Evolutionary conservation across 768 basidiomycete genomes (phyloP).

Genomic region (Phanerochaete sordida): DNA sequence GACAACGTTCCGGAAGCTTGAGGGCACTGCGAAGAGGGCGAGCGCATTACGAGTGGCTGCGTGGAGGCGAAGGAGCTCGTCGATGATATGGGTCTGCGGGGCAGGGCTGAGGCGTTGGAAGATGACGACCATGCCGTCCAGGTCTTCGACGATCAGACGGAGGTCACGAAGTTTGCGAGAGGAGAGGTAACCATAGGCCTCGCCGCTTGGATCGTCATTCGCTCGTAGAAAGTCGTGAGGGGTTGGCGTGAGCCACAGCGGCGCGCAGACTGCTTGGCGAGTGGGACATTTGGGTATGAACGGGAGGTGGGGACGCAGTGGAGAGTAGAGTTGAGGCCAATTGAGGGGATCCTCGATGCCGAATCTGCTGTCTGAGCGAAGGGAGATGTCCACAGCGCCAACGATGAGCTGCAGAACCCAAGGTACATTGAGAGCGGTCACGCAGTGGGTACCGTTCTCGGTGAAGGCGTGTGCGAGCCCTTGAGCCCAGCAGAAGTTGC

Average conservation of each 20-base stretch:
- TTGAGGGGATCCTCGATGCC: neutral
- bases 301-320: neutral
- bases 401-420: neutral
- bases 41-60: neutral
- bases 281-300: neutral
- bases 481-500: neutral
- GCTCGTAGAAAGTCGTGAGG: neutral
- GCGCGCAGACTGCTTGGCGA: neutral
- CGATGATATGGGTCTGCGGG: neutral
- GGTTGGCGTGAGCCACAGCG: neutral
- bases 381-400: neutral
- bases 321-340: neutral
- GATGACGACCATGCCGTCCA: neutral
- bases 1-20: neutral
- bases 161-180: neutral
- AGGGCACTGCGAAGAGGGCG: neutral
- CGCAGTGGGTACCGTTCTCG: neutral
- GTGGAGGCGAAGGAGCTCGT: neutral
- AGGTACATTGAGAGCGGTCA: neutral
- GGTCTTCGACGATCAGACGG: neutral
- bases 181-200: neutral
- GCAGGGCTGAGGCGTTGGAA: no score
- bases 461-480: neutral
- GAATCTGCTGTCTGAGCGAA: neutral
- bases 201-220: neutral